Percentiles rank a stretch among this genome's conserved stretches.
Evolutionary conservation across 73 alveolate species (phyloP).

Genomic region (Paramecium bursaria): DNA sequence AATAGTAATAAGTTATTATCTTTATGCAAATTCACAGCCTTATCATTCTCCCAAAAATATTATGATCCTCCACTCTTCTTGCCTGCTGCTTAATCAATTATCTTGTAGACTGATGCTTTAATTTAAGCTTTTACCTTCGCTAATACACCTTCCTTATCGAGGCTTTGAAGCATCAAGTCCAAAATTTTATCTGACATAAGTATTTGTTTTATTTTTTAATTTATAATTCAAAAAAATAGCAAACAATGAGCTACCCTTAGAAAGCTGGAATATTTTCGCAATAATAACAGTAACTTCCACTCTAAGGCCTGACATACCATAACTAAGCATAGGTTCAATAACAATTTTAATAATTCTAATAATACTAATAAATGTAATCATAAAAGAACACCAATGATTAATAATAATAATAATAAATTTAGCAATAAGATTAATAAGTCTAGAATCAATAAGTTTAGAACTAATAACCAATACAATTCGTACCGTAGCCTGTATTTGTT

Average conservation of each 20-base stretch:
- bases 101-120: constrained; percentile 51
- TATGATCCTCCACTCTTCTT: constrained; percentile 39
- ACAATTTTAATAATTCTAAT: not conserved
- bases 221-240: constrained; percentile 4
- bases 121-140: constrained; percentile 49
- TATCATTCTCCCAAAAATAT: constrained; percentile 58
- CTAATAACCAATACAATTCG: not conserved
- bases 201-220: constrained; percentile 15
- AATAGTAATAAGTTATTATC: constrained; percentile 18
- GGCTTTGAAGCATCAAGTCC: not conserved
- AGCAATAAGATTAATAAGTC: not conserved
- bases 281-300: not conserved
- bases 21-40: constrained; percentile 28
- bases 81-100: constrained; percentile 50
- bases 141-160: constrained; percentile 38
- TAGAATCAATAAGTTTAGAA: not conserved
- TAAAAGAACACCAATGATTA: not conserved
- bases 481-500: too few species aligned
- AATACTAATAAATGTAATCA: not conserved
- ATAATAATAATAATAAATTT: not conserved
- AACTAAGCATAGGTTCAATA: not conserved
- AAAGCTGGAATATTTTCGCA: constrained; percentile 28
- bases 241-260: not conserved
- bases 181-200: constrained; percentile 59
- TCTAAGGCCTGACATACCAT: not conserved